These are phyloP conservation scores for Metschnikowia dekortorum DNA, from an alignment of 805 yeast species.

Conservation along the genomic window DNA sequence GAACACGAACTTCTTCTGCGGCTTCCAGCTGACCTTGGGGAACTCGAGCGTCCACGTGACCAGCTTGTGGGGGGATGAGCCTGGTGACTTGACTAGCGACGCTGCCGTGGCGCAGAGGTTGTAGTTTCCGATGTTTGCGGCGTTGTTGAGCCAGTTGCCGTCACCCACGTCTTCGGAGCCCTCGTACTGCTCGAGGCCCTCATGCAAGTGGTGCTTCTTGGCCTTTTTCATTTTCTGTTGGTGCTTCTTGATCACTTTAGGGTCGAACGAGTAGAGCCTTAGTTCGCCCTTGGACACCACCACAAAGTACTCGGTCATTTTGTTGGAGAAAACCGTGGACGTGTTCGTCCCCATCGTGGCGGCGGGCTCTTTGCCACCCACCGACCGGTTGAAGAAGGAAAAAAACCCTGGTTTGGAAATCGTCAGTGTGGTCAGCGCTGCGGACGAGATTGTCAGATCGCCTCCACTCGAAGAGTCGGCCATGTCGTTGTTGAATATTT, in stretches of 20 bases:
- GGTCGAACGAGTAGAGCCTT: slow-evolving; percentile 52
- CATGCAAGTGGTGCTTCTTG: slow-evolving; percentile 20
- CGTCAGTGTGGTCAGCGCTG: slow-evolving; percentile 10
- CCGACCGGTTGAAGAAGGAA: slow-evolving; percentile 18
- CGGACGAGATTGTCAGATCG: slow-evolving; percentile 8
- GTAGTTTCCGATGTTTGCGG: slow-evolving; percentile 51
- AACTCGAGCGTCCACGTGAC: slow-evolving; percentile 52
- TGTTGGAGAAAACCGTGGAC: slow-evolving; percentile 20
- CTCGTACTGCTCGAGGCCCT: slow-evolving; percentile 19
- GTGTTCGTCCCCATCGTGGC: slow-evolving; percentile 11
- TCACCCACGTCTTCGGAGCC: slow-evolving; percentile 43
- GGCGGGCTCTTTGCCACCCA: neutral
- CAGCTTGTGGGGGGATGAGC: slow-evolving; percentile 16
- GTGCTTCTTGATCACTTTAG: slow-evolving; percentile 38
- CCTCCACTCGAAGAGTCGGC: slow-evolving; percentile 20
- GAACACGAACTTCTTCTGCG: slow-evolving; percentile 47
- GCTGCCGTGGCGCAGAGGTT: slow-evolving; percentile 52
- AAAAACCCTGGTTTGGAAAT: slow-evolving; percentile 11
- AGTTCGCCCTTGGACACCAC: slow-evolving; percentile 67
- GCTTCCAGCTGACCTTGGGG: slow-evolving; percentile 39
- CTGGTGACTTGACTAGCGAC: slow-evolving; percentile 24
- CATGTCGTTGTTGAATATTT: slow-evolving; percentile 34
- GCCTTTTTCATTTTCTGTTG: slow-evolving; percentile 25
- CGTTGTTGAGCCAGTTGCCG: slow-evolving; percentile 67
- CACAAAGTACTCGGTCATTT: slow-evolving; percentile 48